Evolutionary conservation across 371 early-diverging fungal species (phyloP), one percentile per base, ranked within the genome.

Genomic region (Lichtheimia corymbifera): DNA sequence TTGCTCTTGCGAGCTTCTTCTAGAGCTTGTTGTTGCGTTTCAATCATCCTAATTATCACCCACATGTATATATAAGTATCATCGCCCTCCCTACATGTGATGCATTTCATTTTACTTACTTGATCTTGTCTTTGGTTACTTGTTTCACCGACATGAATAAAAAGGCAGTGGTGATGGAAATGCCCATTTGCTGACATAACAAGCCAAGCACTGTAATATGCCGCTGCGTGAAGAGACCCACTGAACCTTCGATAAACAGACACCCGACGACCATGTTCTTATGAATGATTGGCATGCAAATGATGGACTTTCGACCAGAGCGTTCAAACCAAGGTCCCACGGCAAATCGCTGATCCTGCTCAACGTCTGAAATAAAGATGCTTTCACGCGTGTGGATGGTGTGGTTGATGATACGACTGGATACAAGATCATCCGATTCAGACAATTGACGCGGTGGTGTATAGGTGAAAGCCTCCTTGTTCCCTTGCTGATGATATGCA

Each of bases 161-260:
- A 30, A 82, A 64, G 0, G 85, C 85, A 40, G 82, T 85, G 14
- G 83, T 79, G 40, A 85, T 80, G 1, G 85, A 85, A 41, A 85
- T 85, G 14, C 85, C 85, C 65, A 85, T 72, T 53, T 85, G 85
- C 30, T 85, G 85, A 43, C 83, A 83, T 7, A 85, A 40, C 3
- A 85, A 47, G 22, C 82, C 83, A 60, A 85, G 68, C 0, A 85
- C 85, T 6, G 79, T 70, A 61, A 85, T 69, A 53, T 83, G 72
- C 28, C 81, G 73, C 55, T 82, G 83, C 0, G 85, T 82, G 55
- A 85, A 83, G 13, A 83, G 80, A 25, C 85, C 76, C 17, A 67
- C 69, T 0, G 85, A 75, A 3, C 83, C 82, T 58, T 85, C 83
- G 57, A 85, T 71, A 59, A 83, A 80, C 9, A 85, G 55, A 12